phyloP scores from a whole-genome alignment of 2,329 filamentous ascomycete species.

The Curvularia eragrostidis region DNA sequence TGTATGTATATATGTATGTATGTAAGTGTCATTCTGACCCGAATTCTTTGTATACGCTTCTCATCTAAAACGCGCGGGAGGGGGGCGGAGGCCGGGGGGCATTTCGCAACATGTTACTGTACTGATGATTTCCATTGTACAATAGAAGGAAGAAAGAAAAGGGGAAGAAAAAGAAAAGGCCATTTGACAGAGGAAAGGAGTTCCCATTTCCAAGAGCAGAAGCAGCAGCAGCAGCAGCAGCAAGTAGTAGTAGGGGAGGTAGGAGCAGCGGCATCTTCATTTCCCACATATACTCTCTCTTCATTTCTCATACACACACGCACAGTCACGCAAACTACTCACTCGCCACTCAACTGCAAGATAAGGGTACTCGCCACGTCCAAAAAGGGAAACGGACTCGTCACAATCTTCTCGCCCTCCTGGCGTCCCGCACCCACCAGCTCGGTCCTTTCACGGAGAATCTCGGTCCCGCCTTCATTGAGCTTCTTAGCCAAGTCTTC shows the following conservation, averaged over 20 bases:
- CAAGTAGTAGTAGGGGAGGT: no score
- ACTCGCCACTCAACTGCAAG: slow-evolving; percentile 72
- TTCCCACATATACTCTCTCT: neutral
- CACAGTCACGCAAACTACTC: neutral
- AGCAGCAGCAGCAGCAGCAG: neutral
- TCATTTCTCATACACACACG: neutral
- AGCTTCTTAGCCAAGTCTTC: slow-evolving; percentile 40
- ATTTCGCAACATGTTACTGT: no score
- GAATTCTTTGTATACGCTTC: no score
- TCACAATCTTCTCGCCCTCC: slow-evolving; percentile 89
- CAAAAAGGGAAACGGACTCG: slow-evolving; percentile 92
- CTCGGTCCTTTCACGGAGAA: slow-evolving; percentile 49
- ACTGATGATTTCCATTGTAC: neutral
- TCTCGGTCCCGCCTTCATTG: slow-evolving; percentile 43
- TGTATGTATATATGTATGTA: no score
- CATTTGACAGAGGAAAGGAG: neutral
- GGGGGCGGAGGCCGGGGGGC: no score
- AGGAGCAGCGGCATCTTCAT: no score
- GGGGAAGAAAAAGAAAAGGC: neutral
- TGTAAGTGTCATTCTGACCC: no score
- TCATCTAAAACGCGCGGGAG: no score
- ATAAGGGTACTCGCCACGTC: slow-evolving; percentile 92
- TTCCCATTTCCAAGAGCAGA: neutral
- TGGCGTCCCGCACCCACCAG: slow-evolving; percentile 58
- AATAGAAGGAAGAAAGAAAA: neutral